These are phyloP conservation scores for Blastomyces gilchristii DNA, from an alignment of 2,329 filamentous ascomycete species.

Conservation along the genomic window DNA sequence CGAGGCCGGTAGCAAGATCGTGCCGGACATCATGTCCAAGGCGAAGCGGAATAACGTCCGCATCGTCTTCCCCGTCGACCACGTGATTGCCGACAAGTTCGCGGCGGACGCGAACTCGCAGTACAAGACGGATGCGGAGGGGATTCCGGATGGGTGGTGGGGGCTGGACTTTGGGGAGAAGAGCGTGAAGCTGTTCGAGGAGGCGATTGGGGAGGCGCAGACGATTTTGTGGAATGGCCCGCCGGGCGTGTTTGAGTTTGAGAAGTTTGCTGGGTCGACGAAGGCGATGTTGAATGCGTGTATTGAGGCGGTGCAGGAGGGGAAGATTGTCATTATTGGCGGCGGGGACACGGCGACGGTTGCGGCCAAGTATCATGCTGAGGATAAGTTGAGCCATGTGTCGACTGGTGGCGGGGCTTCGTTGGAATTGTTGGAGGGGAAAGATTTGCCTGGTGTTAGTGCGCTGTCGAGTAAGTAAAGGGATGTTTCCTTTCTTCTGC, in stretches of 20 bases:
- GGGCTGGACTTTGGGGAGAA: constrained; percentile 89
- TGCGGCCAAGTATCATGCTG: constrained; percentile 90
- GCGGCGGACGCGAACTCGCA: constrained; percentile 70
- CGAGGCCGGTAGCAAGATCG: constrained; percentile 85
- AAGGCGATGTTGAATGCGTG: constrained; percentile 85
- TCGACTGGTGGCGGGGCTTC: constrained; percentile 93
- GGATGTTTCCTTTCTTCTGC: neutral
- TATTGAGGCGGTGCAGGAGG: constrained; percentile 65
- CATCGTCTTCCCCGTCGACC: constrained; percentile 88
- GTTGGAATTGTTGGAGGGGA: constrained; percentile 93
- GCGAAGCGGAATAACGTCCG: constrained; percentile 94
- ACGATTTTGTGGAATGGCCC: constrained; percentile 99
- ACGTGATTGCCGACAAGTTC: constrained; percentile 94
- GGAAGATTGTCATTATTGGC: constrained; percentile 96
- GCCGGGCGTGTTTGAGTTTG: constrained; percentile 93
- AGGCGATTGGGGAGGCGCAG: constrained; percentile 76
- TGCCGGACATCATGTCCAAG: constrained; percentile 79
- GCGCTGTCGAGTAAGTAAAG: constrained; percentile 69
- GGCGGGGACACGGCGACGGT: constrained; percentile 97
- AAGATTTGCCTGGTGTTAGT: constrained; percentile 86
- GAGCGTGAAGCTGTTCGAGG: constrained; percentile 78
- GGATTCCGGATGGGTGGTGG: constrained; percentile 96
- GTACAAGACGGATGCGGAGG: constrained; percentile 71
- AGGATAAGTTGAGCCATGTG: constrained; percentile 96
- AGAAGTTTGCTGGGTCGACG: constrained; percentile 84